Percentiles rank a stretch among this genome's conserved stretches.
Conservation (phyloP, 148 eudicot genomes). For the Arctostaphylos glauca region DNA sequence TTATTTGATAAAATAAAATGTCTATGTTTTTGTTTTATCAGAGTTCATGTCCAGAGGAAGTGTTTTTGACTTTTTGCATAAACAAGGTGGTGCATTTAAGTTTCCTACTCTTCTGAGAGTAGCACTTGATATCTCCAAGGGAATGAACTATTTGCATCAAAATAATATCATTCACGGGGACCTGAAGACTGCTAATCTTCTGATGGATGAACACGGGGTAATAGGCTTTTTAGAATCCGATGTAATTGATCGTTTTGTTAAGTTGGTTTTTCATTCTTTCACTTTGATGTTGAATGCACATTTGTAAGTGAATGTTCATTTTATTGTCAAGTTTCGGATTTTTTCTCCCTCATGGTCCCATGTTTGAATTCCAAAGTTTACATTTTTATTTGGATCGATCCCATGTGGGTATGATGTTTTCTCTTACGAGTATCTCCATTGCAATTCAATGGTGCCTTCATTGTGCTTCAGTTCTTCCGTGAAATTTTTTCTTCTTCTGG, state of each 20-base stretch:
- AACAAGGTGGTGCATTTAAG: slow-evolving; percentile 44
- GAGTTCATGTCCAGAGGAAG: slow-evolving; percentile 62
- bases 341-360: neutral
- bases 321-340: neutral
- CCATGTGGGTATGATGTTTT: neutral
- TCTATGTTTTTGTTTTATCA: slow-evolving; percentile 22
- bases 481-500: neutral
- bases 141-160: slow-evolving; percentile 68
- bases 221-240: slow-evolving; percentile 13
- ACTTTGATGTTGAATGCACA: neutral
- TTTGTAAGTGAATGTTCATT: neutral
- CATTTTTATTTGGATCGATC: neutral
- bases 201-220: slow-evolving; percentile 70
- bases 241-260: neutral
- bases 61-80: slow-evolving; percentile 48
- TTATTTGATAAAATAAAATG: neutral
- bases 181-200: slow-evolving; percentile 72
- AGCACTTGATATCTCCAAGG: slow-evolving; percentile 57
- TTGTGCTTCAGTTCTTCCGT: slow-evolving; percentile 9
- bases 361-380: neutral
- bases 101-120: slow-evolving; percentile 47
- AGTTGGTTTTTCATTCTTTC: neutral
- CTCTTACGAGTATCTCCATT: neutral
- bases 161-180: slow-evolving; percentile 68
- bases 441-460: neutral